Base-by-base conservation (phyloP, 2,329 filamentous ascomycete genomes). In the Nemania sp. region DNA sequence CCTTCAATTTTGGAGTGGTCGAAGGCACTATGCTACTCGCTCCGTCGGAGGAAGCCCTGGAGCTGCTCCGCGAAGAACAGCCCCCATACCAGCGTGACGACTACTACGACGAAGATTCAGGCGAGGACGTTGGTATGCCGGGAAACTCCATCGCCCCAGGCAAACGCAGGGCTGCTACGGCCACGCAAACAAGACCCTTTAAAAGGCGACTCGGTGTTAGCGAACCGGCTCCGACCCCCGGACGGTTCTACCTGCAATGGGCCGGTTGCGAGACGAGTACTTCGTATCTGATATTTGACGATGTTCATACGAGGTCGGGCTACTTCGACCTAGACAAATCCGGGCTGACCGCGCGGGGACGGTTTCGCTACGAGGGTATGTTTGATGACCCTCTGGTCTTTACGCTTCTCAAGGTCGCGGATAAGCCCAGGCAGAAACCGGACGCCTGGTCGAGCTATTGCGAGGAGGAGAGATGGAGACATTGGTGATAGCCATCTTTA, bases 21-120 rank as follows among this genome's bases (percentile, higher is more conserved):
- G 46, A 63, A 25, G 60, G 60, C 5, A 63, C 56, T 11, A 63
- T 63, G 56, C 34, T 63, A 34, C 35, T 63, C 4, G 47, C 60
- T 34, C 39, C 29, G 12, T 60, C 60, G 4, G 49, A 59, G 32
- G 56, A 59, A 6, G 51, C 52, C 25, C 42, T 63, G 3, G 56
- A 60, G 42, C 51, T 13, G n/a, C 32, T 63, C 11, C 57, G 51
- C 18, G 47, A 60, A 39, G 60, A 63, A 25, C 18, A 63, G 12
- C 37, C 37, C 10, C 45, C 25, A 7, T 34, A 18, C 6, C 53
- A 50, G 20, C 47, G 47, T 6, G 55, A 55, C n/a, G 50, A 58
- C 35, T 4, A 12, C 35, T 4, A 39, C 35, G 35, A 39, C 11
- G 35, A 39, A 35, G 34, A 35, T 7, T 35, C 34, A 2, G 55